Base-by-base conservation (phyloP, 2,329 filamentous ascomycete genomes). In the Cladosporium sp. region DNA sequence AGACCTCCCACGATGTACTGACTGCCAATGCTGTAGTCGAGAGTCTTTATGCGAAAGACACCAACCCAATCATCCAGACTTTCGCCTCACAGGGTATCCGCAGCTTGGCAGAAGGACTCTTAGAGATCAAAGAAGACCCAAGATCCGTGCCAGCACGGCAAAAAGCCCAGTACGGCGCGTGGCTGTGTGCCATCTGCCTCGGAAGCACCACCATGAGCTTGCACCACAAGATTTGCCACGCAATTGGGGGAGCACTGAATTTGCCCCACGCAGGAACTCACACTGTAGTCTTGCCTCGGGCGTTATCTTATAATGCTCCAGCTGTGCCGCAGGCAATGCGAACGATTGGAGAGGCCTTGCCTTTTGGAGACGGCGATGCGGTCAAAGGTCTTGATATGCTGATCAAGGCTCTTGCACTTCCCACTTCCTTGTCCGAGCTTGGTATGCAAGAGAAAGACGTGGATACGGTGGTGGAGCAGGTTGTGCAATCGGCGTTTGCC, bases 171-270 rank as follows among this genome's bases (percentile, higher is more conserved):
- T 88, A 89, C 70, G 88, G 87, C 25, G 87, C 88, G 43, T 89
- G 86, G 86, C 82, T 89, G 1, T 89, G 86, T 69, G 86, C 86
- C 34, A 82, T 80, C 26, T 88, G 85, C 69, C 79, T 89, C 0
- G 87, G 86, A 6, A 83, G 79, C 65, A 84, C 86, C 2, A 82
- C 82, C 62, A 89, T 89, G 85, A 82, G 85, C 2, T 81, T 90
- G 16, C 88, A 90, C 72, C 88, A 90, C 76, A 90, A 90, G 73
- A 81, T 90, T 1, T 89, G 87, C 76, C 88, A 90, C 72, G 85
- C 85, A 0, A 79, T 89, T 1, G 88, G 87, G 26, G 88, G 88
- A 8, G 84, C 81, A 69, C 88, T 89, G 74, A 83, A 85, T 67
- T 80, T 90, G 7, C 86, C 88, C 0, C 87, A 90, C 67, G 86